Conservation (phyloP, 2,329 filamentous ascomycete genomes). For the Grosmannia huntii region DNA sequence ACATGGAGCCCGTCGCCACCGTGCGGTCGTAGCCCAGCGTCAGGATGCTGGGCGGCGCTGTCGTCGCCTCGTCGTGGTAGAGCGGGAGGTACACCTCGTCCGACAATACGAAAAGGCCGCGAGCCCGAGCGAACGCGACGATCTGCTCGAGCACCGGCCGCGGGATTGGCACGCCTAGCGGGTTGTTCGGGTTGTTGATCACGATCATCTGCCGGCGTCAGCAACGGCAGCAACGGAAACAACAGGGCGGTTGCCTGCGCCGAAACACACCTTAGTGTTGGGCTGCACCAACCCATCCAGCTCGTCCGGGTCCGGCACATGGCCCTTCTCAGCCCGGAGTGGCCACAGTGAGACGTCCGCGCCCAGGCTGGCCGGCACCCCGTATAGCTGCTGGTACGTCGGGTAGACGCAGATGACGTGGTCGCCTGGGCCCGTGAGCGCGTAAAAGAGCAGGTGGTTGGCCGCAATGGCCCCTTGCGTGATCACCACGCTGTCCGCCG, state of each 20-base stretch:
- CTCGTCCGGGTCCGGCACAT: constrained; percentile 53
- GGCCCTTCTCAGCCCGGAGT: constrained; percentile 49
- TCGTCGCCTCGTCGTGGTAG: constrained; percentile 52
- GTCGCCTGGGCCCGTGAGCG: constrained; percentile 58
- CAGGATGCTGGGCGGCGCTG: constrained; percentile 51
- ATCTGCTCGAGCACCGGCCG: constrained; percentile 47
- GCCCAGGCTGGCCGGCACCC: constrained; percentile 60
- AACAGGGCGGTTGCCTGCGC: no score
- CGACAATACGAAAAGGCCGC: constrained; percentile 53
- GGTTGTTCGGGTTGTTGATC: constrained; percentile 68
- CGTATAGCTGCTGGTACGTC: constrained; percentile 75
- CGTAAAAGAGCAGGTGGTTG: constrained; percentile 71
- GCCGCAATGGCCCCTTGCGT: constrained; percentile 71
- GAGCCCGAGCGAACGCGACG: constrained; percentile 47
- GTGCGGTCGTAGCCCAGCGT: constrained; percentile 59
- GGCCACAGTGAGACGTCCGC: constrained; percentile 70
- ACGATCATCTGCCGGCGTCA: constrained; percentile 29
- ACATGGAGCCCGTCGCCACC: constrained; percentile 68
- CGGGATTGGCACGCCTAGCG: constrained; percentile 59
- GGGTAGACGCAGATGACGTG: constrained; percentile 81
- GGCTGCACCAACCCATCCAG: constrained; percentile 50
- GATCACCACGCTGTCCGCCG: constrained; percentile 54
- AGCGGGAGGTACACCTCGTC: constrained; percentile 80
- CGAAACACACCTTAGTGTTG: constrained; percentile 59
- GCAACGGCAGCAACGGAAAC: neutral